Base-by-base conservation (phyloP, 2,329 filamentous ascomycete species). In the Dactylellina leptospora region DNA sequence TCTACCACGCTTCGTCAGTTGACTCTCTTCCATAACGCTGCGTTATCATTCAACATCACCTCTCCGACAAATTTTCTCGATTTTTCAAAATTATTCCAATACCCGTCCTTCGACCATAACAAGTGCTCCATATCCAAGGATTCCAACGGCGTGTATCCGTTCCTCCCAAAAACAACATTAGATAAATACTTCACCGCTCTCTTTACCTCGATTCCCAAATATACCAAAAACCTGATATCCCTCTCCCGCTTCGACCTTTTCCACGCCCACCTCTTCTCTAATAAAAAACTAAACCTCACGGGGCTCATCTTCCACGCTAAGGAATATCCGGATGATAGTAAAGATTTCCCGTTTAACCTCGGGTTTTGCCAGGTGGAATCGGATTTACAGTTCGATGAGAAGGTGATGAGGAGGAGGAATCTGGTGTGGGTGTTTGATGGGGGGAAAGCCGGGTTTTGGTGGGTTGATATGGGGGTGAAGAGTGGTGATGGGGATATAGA, bases 221-320 rank as follows among this genome's bases (percentile, higher is more conserved):
- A 44, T 51, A 50, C 58, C 18, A 71, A 63, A 2, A 27, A 22
- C 18, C 50, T 44, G 4, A 63, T 63, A 16, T 22, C 25, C 11
- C 25, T 71, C 18, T 62, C 66, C n/a, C 50, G 66, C 16, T 71
- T 71, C 51, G 66, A 71, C 18, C 58, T 71, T n/a, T 71, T 71
- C 33, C 66, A 71, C 25, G 66, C 38, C 8, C 66, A 71, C 16
- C 30, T 71, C 4, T 71, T 71, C 36, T 56, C 58, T 5, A 71
- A 59, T 13, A 42, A 50, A 1, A 22, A 27, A 1, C 51, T 44
- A 10, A 53, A 44, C 1, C 38, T 36, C 5, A 36, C 30, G 5
- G 66, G 56, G 4, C 13, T 71, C 1, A 58, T 71, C 4, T 63
- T 71, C 16, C 66, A 71, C 22, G 30, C 66, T 38, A 62, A 71